These are phyloP conservation scores for Candida arabinofermentans DNA, from an alignment of 805 yeast species.

Conservation along the genomic window DNA sequence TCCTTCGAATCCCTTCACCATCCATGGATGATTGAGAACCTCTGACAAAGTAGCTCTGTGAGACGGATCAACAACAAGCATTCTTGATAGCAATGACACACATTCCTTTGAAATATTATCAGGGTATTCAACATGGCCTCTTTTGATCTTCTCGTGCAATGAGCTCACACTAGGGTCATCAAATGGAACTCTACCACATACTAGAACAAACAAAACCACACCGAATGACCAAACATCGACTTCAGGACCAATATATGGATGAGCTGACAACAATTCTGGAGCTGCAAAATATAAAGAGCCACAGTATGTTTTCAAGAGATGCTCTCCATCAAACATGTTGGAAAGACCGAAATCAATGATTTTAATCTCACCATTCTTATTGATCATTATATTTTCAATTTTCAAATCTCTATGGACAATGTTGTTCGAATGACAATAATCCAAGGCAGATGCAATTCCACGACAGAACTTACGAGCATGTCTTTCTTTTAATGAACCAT, in stretches of 20 bases:
- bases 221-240: slow-evolving; percentile 99
- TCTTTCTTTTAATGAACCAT: slow-evolving; percentile 88
- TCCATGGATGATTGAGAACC: slow-evolving; percentile 90
- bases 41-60: slow-evolving; percentile 77
- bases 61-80: slow-evolving; percentile 87
- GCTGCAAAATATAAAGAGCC: slow-evolving; percentile 98
- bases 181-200: slow-evolving; percentile 97
- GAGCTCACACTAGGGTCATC: slow-evolving; percentile 93
- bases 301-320: slow-evolving; percentile 86
- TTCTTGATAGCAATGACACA: slow-evolving; percentile 70
- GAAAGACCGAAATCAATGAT: slow-evolving; percentile 96
- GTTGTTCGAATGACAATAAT: slow-evolving; percentile 89
- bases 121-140: slow-evolving; percentile 91
- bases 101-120: slow-evolving; percentile 75
- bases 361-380: slow-evolving; percentile 89
- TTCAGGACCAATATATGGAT: slow-evolving; percentile 93
- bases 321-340: slow-evolving; percentile 69
- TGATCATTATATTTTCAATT: slow-evolving; percentile 93
- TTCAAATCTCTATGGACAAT: slow-evolving; percentile 96
- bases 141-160: slow-evolving; percentile 88
- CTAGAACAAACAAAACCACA: slow-evolving; percentile 89
- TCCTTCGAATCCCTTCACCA: slow-evolving; percentile 80
- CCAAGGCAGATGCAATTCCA: slow-evolving; percentile 90
- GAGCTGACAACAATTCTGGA: slow-evolving; percentile 89
- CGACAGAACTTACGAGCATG: slow-evolving; percentile 94